These are phyloP conservation scores for Nemania sp. DNA, from an alignment of 2,329 filamentous ascomycete species.

Conservation along the genomic window DNA sequence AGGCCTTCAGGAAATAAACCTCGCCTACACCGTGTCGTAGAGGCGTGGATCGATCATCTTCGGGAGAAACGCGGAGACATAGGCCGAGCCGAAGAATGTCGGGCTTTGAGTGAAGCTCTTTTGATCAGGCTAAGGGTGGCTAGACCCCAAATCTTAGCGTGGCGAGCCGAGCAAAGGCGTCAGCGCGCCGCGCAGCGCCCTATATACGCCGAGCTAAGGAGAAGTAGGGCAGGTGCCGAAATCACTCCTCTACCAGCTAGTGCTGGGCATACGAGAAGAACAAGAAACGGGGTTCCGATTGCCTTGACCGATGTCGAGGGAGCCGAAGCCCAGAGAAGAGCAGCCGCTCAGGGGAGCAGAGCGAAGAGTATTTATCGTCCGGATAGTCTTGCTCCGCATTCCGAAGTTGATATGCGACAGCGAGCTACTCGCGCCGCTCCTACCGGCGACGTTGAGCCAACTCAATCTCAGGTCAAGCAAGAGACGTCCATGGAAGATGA, in stretches of 20 bases:
- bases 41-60: constrained; percentile 58
- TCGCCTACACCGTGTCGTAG: constrained; percentile 56
- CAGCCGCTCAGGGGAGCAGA: constrained; percentile 33
- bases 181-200: constrained; percentile 17
- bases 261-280: constrained; percentile 35
- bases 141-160: constrained; percentile 40
- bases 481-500: constrained; percentile 20
- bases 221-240: constrained; percentile 26
- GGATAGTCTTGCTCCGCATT: constrained; percentile 43
- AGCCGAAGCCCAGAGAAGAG: constrained; percentile 40
- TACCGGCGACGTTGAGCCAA: constrained; percentile 21
- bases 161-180: constrained; percentile 38
- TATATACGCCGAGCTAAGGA: constrained; percentile 42
- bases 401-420: constrained; percentile 22
- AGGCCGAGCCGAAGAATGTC: constrained; percentile 41
- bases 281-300: constrained; percentile 46
- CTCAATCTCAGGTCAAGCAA: constrained; percentile 37
- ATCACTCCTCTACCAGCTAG: constrained; percentile 30
- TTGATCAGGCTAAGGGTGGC: constrained; percentile 40
- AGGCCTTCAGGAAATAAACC: constrained; percentile 43
- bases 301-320: constrained; percentile 40
- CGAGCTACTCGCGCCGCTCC: constrained; percentile 1
- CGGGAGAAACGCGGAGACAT: constrained; percentile 21
- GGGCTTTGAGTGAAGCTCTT: constrained; percentile 39
- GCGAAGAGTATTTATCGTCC: constrained; percentile 45